A percentile compares a stretch with the other conserved stretches of the same genome.
phyloP scores from a whole-genome alignment of 1,139 yeast species.

The Zygosaccharomyces pseudobailii region DNA sequence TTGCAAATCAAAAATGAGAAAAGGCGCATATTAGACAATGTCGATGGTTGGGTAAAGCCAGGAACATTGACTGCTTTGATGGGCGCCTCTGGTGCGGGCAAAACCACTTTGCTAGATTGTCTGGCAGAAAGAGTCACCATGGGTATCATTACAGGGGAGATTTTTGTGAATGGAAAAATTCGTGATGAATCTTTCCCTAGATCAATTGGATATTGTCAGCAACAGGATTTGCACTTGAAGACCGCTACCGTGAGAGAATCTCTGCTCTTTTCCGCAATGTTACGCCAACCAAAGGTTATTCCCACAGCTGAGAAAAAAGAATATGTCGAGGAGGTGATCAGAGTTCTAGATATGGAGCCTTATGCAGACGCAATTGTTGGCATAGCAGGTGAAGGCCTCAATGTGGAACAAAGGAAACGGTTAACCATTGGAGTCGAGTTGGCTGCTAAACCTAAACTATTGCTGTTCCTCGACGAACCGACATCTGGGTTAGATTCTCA shows the following conservation, averaged over 20 bases:
- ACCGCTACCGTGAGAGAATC: slow-evolving; percentile 83
- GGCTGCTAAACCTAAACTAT: slow-evolving; percentile 79
- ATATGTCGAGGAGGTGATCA: slow-evolving; percentile 68
- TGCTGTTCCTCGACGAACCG: slow-evolving; percentile 85
- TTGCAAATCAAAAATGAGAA: slow-evolving; percentile 60
- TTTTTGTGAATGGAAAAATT: slow-evolving; percentile 67
- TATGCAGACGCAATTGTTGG: slow-evolving; percentile 84
- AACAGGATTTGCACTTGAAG: slow-evolving; percentile 69
- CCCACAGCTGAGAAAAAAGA: slow-evolving; percentile 56
- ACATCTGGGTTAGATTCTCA: slow-evolving; percentile 92
- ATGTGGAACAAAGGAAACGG: slow-evolving; percentile 83
- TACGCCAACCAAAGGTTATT: slow-evolving; percentile 60
- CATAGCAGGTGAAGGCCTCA: slow-evolving; percentile 72
- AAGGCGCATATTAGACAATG: slow-evolving; percentile 60
- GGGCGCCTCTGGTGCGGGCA: slow-evolving; percentile 92
- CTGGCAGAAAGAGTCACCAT: slow-evolving; percentile 72
- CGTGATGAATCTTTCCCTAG: slow-evolving; percentile 74
- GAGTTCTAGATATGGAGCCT: slow-evolving; percentile 62
- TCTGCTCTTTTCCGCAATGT: slow-evolving; percentile 61
- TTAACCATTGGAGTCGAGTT: slow-evolving; percentile 82
- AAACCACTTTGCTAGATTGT: slow-evolving; percentile 70
- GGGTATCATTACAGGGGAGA: slow-evolving; percentile 72
- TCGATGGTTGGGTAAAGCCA: slow-evolving; percentile 83
- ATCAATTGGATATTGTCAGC: slow-evolving; percentile 79
- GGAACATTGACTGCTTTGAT: slow-evolving; percentile 71